Evolutionary conservation across 2,329 filamentous ascomycete genomes (phyloP), one percentile per base, ranked within the genome.

Genomic region (Penicillium expansum): DNA sequence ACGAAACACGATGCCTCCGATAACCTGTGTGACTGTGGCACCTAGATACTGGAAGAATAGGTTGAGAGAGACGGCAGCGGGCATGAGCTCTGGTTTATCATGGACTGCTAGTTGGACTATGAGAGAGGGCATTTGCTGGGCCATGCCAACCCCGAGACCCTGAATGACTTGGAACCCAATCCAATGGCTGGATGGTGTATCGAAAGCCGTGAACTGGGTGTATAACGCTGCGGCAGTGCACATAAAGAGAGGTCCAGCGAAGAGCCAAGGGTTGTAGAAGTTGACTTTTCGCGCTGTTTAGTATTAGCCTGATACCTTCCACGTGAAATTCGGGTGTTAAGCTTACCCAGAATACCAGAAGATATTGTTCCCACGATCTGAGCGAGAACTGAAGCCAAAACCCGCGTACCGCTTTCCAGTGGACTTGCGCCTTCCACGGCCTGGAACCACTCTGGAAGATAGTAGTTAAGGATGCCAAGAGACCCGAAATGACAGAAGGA

Each of bases 141-240:
- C 52, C 35, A 55, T 50, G 10, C 52, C 52, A 18, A 50, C 37
- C 5, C 52, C 52, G 2, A 55, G 52, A 50, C 52, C 52, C 52
- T 55, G 52, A 18, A 55, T 50, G 18, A 55, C 45, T 24, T 55
- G 52, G 29, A 50, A 55, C 1, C 52, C 52, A n/a, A 55, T 55
- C 52, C 52, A 55, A 14, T 50, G 45, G 35, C 45, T 50, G 18
- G 52, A 50, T 2, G 52, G 52, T 11, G 52, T 55, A 14, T 50
- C 10, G 9, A 44, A 55, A 18, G 45, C 8, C 18, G 38, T 27
- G 14, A 55, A 55, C 2, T 50, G 45, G 8, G 52, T 50, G 38
- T 55, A 50, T 29, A 55, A 33, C 3, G 45, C 52, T 30, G 45
- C 27, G 8, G 52, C 52, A 0, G 37, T 55, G 37, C 52, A 50